Base-by-base conservation (phyloP, 2,329 filamentous ascomycete species). In the Aureobasidium namibiae region DNA sequence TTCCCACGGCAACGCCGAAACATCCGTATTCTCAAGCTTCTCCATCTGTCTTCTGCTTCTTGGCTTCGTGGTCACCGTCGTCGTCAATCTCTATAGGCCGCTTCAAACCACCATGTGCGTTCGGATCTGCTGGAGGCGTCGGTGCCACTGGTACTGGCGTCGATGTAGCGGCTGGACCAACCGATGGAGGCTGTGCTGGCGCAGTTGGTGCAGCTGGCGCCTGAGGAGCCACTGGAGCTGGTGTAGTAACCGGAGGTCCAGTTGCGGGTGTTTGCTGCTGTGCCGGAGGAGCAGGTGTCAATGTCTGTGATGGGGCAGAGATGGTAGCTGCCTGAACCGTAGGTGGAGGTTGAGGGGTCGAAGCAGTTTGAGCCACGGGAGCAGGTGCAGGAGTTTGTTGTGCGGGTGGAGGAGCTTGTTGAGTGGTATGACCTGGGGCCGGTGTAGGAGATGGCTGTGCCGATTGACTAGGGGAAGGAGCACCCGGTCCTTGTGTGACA, bases 1-100 rank as follows among this genome's bases (percentile, higher is more conserved):
- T 10, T 10, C 29, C 8, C 11, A 4, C 46, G 13, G 23, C 26
- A 14, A 11, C n/a, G 10, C 42, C 31, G 8, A 1, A 1, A 4
- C 29, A 4, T 21, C 24, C 24, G 23, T 7, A 13, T 23, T 16
- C 10, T 29, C 13, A 26, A 1, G 18, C 41, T 36, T 39, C 8
- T 10, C 29, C 50, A 13, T 60, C 59, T 3, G 52, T 45, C 54
- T 63, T 63, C 21, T 46, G 24, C 24, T 60, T 61, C 54, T 63
- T 63, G 14, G 60, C 57, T 23, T 63, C 60, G 13, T 48, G 56
- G 16, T 61, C 60, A 11, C 44, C 38, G 23, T 50, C 62, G 9
- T 61, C 60, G 11, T 60, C 61, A 29, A 61, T 46, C 33, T 59
- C 57, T 3, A 59, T 59, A 6, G 57, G 46, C 18, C 57, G 45